These are phyloP conservation scores for Amorphotheca resinae DNA, from an alignment of 495 filamentous ascomycete species.

Conservation along the genomic window DNA sequence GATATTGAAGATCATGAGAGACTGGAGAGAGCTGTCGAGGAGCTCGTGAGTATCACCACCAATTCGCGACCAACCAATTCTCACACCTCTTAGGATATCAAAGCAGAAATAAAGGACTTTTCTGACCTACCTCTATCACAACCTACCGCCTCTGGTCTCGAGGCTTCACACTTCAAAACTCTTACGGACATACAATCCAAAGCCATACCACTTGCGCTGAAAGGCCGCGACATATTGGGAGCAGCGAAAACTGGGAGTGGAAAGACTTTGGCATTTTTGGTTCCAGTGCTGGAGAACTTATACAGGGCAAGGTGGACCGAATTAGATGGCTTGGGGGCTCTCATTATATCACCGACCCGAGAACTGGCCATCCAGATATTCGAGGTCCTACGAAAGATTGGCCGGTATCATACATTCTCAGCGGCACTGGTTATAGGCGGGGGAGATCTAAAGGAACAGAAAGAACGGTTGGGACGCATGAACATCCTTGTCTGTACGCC, in stretches of 20 bases:
- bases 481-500: slow-evolving; percentile 97
- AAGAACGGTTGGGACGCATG: slow-evolving; percentile 78
- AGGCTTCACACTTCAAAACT: slow-evolving; percentile 77
- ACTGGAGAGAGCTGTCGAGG: slow-evolving; percentile 35
- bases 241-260: slow-evolving; percentile 95
- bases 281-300: slow-evolving; percentile 91
- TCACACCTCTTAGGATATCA: slow-evolving; percentile 27
- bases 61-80: neutral
- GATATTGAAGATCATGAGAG: slow-evolving; percentile 45
- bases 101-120: slow-evolving; percentile 41
- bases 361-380: slow-evolving; percentile 97
- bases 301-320: slow-evolving; percentile 84
- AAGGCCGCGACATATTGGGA: slow-evolving; percentile 81
- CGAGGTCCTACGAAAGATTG: slow-evolving; percentile 83
- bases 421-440: slow-evolving; percentile 94
- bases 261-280: slow-evolving; percentile 87
- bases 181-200: slow-evolving; percentile 86
- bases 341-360: slow-evolving; percentile 88
- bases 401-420: slow-evolving; percentile 79
- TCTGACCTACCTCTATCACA: slow-evolving; percentile 76
- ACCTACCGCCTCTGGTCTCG: slow-evolving; percentile 67
- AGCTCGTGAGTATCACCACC: slow-evolving; percentile 28
- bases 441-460: slow-evolving; percentile 78
- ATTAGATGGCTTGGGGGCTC: slow-evolving; percentile 77
- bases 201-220: slow-evolving; percentile 73